phyloP scores from a whole-genome alignment of 2,329 filamentous ascomycete species.

The Penicillium olsonii region DNA sequence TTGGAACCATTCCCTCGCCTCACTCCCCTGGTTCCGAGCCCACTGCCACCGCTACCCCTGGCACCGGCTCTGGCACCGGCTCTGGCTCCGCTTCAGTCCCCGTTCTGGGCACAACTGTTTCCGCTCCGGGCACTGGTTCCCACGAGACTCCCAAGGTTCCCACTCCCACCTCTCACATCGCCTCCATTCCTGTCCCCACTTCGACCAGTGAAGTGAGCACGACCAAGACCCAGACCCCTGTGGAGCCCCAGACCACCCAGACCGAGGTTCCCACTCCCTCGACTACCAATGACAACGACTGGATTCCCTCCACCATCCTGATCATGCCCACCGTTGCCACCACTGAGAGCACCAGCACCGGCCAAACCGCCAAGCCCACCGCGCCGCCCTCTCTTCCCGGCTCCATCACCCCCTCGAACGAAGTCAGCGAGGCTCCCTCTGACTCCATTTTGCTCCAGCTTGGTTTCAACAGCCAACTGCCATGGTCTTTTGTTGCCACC shows the following conservation, averaged over 20 bases:
- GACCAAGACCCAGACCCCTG: conserved; percentile 27
- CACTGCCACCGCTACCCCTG: conserved; percentile 4
- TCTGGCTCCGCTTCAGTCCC: conserved; percentile 8
- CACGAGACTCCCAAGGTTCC: conserved; percentile 12
- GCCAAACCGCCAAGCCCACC: conserved; percentile 47
- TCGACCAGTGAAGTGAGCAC: conserved; percentile 35
- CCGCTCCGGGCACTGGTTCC: conserved; percentile 11
- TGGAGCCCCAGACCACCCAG: conserved; percentile 31
- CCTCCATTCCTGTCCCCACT: conserved; percentile 42
- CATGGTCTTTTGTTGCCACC: conserved; percentile 78
- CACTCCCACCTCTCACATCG: conserved; percentile 8
- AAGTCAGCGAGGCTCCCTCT: conserved; percentile 57
- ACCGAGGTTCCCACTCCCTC: conserved; percentile 25
- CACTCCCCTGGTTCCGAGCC: conserved; percentile 13
- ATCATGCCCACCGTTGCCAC: conserved; percentile 14
- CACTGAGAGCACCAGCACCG: conserved; percentile 15
- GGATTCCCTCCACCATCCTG: conserved; percentile 25
- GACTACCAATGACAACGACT: conserved; percentile 21
- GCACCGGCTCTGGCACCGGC: conserved; percentile 1
- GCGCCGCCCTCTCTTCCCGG: conserved; percentile 70
- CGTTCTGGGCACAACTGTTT: not conserved
- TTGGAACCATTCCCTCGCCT: conserved; percentile 19
- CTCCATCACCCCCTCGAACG: conserved; percentile 70
- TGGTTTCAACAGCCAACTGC: conserved; percentile 77
- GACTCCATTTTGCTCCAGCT: conserved; percentile 77